Percentiles rank a stretch among this genome's conserved stretches.
These are phyloP conservation scores for Flaveria sonorensis DNA, from an alignment of 129 eudicot genomes.

Conservation along the genomic window DNA sequence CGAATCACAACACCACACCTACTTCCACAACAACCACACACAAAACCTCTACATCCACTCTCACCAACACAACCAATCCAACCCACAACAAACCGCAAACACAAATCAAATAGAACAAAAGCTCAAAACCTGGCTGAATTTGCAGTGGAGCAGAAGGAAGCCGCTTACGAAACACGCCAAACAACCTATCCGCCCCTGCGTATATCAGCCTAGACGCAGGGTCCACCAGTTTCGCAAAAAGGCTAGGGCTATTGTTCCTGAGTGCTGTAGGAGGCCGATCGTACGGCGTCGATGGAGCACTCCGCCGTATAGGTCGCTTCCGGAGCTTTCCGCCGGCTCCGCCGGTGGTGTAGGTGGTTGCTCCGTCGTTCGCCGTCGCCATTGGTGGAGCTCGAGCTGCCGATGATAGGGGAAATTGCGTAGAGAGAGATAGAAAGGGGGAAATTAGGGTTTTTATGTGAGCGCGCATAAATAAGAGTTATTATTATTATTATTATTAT, in stretches of 20 bases:
- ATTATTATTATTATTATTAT: conserved; percentile 13
- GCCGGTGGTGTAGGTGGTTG: conserved; percentile 39
- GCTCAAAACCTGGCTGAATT: conserved; percentile 44
- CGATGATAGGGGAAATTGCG: conserved; percentile 24
- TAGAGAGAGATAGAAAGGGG: conserved; percentile 37
- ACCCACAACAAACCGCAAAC: not conserved
- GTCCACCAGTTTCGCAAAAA: conserved; percentile 70
- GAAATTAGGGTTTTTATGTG: conserved; percentile 69
- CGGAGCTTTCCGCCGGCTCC: conserved; percentile 86
- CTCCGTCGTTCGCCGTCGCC: conserved; percentile 64
- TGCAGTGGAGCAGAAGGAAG: conserved; percentile 49
- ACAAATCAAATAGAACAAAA: conserved; percentile 18
- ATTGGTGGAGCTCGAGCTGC: conserved; percentile 35
- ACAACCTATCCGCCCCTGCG: conserved; percentile 68
- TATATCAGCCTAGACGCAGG: conserved; percentile 75
- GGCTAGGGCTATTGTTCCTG: conserved; percentile 50
- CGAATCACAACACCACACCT: not conserved
- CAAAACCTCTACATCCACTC: not conserved
- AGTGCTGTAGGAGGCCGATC: conserved; percentile 74
- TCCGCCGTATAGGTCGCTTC: conserved; percentile 56
- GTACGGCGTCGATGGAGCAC: conserved; percentile 72
- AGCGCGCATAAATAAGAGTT: conserved; percentile 11
- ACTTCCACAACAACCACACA: not conserved
- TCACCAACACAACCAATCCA: not conserved
- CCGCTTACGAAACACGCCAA: conserved; percentile 71